phyloP scores from a whole-genome alignment of 140 eudicot species.

The Anethum foeniculum region DNA sequence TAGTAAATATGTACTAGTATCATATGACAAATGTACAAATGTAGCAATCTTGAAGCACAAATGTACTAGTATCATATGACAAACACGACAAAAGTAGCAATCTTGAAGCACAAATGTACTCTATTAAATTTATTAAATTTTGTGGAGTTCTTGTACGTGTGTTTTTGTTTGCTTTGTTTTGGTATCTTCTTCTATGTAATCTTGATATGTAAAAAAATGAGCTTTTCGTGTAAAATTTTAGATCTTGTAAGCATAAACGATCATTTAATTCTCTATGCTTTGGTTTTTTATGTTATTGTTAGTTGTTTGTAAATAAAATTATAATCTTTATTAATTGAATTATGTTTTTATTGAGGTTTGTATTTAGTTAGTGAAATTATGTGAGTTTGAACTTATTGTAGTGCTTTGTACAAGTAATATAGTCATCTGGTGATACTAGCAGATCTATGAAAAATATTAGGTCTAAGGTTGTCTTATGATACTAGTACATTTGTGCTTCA shows the following conservation, averaged over 20 bases:
- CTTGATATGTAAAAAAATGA: background rate
- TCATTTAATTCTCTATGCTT: background rate
- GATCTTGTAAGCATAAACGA: slow-evolving; percentile 9
- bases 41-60: too few relatives aligned
- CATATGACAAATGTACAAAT: too few relatives aligned
- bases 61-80: too few relatives aligned
- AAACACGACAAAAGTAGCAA: background rate
- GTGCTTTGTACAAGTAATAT: background rate
- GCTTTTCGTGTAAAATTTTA: background rate
- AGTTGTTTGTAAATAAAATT: background rate
- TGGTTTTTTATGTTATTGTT: background rate
- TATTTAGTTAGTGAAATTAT: background rate
- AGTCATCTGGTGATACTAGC: background rate
- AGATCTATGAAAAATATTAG: background rate
- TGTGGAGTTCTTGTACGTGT: background rate
- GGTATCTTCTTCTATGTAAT: background rate
- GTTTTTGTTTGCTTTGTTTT: background rate
- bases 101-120: background rate
- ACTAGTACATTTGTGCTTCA: background rate
- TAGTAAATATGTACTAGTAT: too few relatives aligned
- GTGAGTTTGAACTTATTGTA: background rate
- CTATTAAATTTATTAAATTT: too few relatives aligned
- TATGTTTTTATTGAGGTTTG: background rate
- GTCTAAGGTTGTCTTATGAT: too few relatives aligned
- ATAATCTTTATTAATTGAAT: background rate